Conservation (phyloP, 2,329 filamentous ascomycete species). For the Diaporthe sp. region DNA sequence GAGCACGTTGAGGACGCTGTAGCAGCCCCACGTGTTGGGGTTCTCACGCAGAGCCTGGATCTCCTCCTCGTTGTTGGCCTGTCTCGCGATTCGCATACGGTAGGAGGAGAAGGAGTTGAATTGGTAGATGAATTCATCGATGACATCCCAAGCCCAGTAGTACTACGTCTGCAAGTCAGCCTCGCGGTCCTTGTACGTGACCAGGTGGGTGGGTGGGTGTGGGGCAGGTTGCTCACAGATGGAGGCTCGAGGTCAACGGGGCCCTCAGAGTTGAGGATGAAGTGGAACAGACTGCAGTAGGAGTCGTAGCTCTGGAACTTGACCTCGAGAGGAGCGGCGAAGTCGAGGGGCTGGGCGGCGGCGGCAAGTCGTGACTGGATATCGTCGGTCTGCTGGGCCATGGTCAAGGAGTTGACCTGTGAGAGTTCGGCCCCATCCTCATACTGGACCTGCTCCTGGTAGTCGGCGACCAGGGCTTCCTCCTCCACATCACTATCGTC, state of each 20-base stretch:
- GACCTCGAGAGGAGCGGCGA: slow-evolving; percentile 93
- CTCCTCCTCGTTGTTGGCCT: slow-evolving; percentile 90
- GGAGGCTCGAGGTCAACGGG: slow-evolving; percentile 97
- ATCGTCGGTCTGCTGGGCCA: slow-evolving; percentile 84
- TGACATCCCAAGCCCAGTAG: slow-evolving; percentile 99
- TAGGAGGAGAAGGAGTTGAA: slow-evolving; percentile 99
- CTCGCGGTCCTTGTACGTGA: slow-evolving; percentile 22
- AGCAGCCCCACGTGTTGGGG: slow-evolving; percentile 99
- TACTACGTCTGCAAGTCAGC: slow-evolving; percentile 69
- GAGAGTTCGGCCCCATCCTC: slow-evolving; percentile 88
- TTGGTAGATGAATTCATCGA: slow-evolving; percentile 99
- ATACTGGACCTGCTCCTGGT: slow-evolving; percentile 95
- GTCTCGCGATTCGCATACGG: slow-evolving; percentile 88
- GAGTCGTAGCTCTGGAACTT: slow-evolving; percentile 99
- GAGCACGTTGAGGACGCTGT: slow-evolving; percentile 98
- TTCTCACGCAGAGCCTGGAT: slow-evolving; percentile 92
- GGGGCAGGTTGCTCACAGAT: slow-evolving; percentile 74
- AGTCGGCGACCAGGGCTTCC: slow-evolving; percentile 95
- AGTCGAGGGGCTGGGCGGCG: slow-evolving; percentile 94
- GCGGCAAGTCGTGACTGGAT: slow-evolving; percentile 92
- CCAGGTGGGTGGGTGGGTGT: neutral
- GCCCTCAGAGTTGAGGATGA: slow-evolving; percentile 99
- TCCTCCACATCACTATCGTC: slow-evolving; percentile 95
- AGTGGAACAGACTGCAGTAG: slow-evolving; percentile 99
- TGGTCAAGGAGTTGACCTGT: slow-evolving; percentile 76